Conservation (phyloP, 306 rosid genomes). For the Dryas drummondii region DNA sequence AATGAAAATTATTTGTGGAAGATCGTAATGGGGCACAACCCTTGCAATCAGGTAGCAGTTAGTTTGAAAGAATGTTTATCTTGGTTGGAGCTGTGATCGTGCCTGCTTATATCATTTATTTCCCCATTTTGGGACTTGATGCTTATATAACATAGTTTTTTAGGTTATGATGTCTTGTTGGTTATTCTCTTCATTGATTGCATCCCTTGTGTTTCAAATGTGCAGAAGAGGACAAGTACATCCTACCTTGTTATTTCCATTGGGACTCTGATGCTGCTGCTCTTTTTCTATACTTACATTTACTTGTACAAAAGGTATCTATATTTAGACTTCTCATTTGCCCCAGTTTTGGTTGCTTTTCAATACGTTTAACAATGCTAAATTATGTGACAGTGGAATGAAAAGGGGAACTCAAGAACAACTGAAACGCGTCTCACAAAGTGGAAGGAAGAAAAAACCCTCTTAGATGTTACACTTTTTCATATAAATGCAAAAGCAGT, state of each 20-base stretch:
- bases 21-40: too few species aligned
- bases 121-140: too few species aligned
- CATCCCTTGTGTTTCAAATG: conserved; percentile 14
- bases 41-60: too few species aligned
- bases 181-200: not conserved
- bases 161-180: not conserved
- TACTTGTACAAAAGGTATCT: conserved; percentile 66
- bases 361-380: conserved; percentile 3
- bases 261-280: conserved; percentile 47
- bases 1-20: too few species aligned
- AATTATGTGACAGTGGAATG: conserved; percentile 54
- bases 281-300: conserved; percentile 56
- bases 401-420: conserved; percentile 44
- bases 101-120: too few species aligned
- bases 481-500: not conserved
- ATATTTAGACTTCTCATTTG: conserved; percentile 3
- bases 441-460: conserved; percentile 65
- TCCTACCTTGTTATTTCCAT: conserved; percentile 53
- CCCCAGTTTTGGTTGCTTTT: conserved; percentile 20
- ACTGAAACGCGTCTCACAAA: conserved; percentile 56
- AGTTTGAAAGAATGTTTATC: too few species aligned
- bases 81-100: too few species aligned
- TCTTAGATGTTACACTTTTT: conserved; percentile 29
- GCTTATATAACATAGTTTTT: too few species aligned
- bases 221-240: conserved; percentile 55